phyloP scores from a whole-genome alignment of 306 rosid species.

The Dryas octopetala region DNA sequence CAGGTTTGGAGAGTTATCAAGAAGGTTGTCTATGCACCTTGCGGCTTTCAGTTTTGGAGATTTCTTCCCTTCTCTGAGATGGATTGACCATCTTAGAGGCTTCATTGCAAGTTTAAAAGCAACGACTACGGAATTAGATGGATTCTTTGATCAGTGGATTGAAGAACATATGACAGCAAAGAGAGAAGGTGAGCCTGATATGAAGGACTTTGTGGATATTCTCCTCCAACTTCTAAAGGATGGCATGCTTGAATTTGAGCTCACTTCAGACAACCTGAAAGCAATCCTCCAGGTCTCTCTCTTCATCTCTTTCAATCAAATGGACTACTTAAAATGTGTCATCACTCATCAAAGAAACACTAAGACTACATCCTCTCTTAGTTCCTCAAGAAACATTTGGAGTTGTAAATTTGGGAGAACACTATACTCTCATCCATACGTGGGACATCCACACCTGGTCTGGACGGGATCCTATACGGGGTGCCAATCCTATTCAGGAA shows the following conservation, averaged over 20 bases:
- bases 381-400: too few relatives aligned
- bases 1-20: conserved; percentile 16
- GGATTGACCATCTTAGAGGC: conserved; percentile 44
- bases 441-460: too few relatives aligned
- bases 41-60: conserved; percentile 30
- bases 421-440: too few relatives aligned
- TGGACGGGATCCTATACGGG: too few relatives aligned
- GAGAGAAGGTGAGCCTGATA: neutral
- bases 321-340: too few relatives aligned
- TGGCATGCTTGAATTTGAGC: neutral
- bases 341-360: too few relatives aligned
- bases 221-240: conserved; percentile 24
- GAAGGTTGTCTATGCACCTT: neutral
- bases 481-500: too few relatives aligned
- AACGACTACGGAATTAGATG: conserved; percentile 15
- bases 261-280: conserved; percentile 19
- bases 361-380: too few relatives aligned
- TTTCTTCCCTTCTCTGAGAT: conserved; percentile 35
- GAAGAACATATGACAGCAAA: conserved; percentile 27
- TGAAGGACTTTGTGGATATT: conserved; percentile 17
- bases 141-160: conserved; percentile 28
- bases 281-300: conserved; percentile 25
- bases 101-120: conserved; percentile 10
- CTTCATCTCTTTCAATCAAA: too few relatives aligned
- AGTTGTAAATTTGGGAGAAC: too few relatives aligned